phyloP scores from a whole-genome alignment of 768 basidiomycete genomes.

The Rossbeevera mucosa region DNA sequence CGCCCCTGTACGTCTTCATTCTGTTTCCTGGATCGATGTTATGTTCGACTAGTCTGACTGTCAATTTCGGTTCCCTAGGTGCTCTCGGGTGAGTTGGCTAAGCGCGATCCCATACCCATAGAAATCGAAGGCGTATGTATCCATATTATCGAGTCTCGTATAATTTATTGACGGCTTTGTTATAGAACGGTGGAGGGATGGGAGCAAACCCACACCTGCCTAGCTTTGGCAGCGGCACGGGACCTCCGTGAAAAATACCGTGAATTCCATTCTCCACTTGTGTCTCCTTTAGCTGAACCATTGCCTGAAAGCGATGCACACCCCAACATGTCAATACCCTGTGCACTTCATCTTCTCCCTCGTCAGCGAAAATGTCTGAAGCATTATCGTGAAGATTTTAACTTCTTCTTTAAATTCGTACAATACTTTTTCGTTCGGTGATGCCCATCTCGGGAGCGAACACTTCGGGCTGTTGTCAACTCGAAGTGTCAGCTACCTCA shows the following conservation, averaged over 20 bases:
- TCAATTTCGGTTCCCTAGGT: neutral
- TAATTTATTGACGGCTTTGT: neutral
- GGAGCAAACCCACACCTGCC: neutral
- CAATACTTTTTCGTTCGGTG: neutral
- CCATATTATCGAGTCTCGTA: neutral
- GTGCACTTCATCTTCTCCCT: neutral
- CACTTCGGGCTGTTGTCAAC: neutral
- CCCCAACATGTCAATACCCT: neutral
- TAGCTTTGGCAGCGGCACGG: no score
- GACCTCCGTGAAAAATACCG: neutral
- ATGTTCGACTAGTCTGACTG: neutral
- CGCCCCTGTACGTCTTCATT: neutral
- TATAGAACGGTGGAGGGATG: neutral
- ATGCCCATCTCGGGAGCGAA: neutral
- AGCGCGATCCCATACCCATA: neutral
- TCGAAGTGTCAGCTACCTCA: neutral
- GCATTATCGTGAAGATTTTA: neutral
- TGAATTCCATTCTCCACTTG: neutral
- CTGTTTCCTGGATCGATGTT: neutral
- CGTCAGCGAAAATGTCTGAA: neutral
- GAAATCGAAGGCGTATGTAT: neutral
- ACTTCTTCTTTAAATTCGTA: neutral
- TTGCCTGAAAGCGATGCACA: neutral
- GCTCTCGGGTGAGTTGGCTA: neutral
- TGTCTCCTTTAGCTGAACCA: neutral